These are phyloP conservation scores for Amorphotheca resinae DNA, from an alignment of 495 filamentous ascomycete species.

Conservation along the genomic window DNA sequence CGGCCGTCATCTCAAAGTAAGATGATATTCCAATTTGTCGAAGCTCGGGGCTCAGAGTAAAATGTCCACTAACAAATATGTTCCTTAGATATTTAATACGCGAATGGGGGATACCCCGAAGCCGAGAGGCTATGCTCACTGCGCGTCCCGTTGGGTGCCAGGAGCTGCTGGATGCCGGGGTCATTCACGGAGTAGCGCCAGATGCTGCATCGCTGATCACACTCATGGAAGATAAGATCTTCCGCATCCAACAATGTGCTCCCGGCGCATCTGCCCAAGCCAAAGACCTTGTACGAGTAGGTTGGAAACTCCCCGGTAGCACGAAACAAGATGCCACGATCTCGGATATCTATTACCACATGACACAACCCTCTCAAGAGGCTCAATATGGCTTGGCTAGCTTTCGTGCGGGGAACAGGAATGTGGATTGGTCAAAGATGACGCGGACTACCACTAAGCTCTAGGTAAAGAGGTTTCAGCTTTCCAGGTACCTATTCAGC, in stretches of 20 bases:
- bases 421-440: conserved; percentile 10
- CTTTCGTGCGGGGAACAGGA: conserved; percentile 11
- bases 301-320: conserved; percentile 6
- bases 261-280: conserved; percentile 4
- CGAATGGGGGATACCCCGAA: conserved; percentile 21
- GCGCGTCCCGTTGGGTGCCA: conserved; percentile 18
- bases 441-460: too few species aligned
- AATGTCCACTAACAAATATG: too few species aligned
- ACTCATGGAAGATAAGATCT: background rate
- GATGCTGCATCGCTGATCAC: background rate
- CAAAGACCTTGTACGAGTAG: conserved; percentile 11
- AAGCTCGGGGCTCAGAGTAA: too few species aligned
- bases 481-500: too few species aligned
- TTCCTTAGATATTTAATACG: conserved; percentile 26
- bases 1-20: conserved; percentile 25
- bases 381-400: conserved; percentile 1
- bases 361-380: conserved; percentile 11
- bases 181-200: background rate
- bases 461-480: too few species aligned
- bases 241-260: conserved; percentile 3
- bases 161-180: conserved; percentile 7
- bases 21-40: too few species aligned
- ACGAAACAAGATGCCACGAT: conserved; percentile 8
- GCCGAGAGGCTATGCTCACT: conserved; percentile 25
- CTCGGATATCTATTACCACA: conserved; percentile 6